A percentile compares a stretch with the other conserved stretches of the same genome.
These are phyloP conservation scores for Pythium dissimile DNA, from an alignment of 352 stramenopile species.

Conservation along the genomic window DNA sequence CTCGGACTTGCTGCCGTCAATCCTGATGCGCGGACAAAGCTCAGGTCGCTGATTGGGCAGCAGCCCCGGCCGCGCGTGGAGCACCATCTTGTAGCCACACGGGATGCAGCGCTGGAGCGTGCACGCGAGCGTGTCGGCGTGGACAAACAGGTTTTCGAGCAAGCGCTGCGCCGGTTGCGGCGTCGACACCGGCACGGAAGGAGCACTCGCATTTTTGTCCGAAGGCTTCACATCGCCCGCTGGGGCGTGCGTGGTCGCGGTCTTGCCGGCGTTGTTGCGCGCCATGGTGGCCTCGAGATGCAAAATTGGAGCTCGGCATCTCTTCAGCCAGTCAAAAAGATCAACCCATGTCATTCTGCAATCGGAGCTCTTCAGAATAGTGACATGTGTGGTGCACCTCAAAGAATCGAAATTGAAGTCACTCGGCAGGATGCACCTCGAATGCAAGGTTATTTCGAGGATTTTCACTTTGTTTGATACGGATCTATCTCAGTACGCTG, in stretches of 20 bases:
- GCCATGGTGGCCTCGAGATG: constrained; percentile 1
- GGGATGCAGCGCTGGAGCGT: constrained; percentile 68
- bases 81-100: constrained; percentile 86
- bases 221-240: neutral
- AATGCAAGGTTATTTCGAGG: neutral
- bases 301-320: neutral
- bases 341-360: constrained; percentile 23
- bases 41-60: constrained; percentile 77
- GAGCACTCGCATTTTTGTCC: neutral
- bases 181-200: no score
- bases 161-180: constrained; percentile 26
- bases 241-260: neutral
- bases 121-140: constrained; percentile 65
- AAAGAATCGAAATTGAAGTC: constrained; percentile 9
- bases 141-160: constrained; percentile 55
- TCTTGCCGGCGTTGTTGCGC: constrained; percentile 7
- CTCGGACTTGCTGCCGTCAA: neutral
- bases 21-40: constrained; percentile 55
- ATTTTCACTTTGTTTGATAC: neutral
- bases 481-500: neutral
- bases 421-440: constrained; percentile 11
- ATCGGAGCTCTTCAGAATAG: neutral
- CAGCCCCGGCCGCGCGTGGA: constrained; percentile 49
- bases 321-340: constrained; percentile 16
- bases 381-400: constrained; percentile 1